phyloP scores from a whole-genome alignment of 176 grass and related monocot genomes.

The Cenchrus americanus region DNA sequence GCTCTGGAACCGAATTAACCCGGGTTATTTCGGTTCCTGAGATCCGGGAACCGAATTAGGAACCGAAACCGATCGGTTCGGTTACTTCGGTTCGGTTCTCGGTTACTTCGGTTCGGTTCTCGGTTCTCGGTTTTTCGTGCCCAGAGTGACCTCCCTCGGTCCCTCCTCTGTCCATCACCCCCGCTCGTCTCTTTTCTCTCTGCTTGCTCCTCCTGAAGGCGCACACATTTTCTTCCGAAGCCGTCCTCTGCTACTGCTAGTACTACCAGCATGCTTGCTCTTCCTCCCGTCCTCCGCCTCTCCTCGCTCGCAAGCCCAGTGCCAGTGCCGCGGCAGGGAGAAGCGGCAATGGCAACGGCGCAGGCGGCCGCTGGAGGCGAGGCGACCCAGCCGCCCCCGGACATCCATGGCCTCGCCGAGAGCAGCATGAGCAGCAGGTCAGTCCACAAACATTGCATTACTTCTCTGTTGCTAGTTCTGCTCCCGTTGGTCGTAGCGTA shows the following conservation, averaged over 20 bases:
- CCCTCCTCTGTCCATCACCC: not conserved
- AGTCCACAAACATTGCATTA: not conserved
- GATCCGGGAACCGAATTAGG: too few species aligned
- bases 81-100: too few species aligned
- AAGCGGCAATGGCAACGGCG: not conserved
- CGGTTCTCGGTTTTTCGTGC: too few species aligned
- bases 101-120: too few species aligned
- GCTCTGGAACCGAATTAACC: too few species aligned
- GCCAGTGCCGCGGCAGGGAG: not conserved
- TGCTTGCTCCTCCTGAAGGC: not conserved
- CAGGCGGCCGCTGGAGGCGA: not conserved
- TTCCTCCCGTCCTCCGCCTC: not conserved
- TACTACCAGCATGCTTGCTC: not conserved
- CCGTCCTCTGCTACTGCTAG: not conserved
- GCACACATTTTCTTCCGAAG: not conserved
- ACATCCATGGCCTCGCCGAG: constrained; percentile 2
- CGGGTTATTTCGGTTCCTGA: too few species aligned
- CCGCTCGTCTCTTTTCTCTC: not conserved
- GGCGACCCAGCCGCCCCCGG: not conserved
- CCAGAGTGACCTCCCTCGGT: too few species aligned
- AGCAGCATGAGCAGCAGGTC: not conserved
- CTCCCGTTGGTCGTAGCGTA: not conserved
- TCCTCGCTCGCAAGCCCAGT: not conserved
- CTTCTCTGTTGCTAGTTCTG: not conserved
- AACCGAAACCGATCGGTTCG: too few species aligned